These are phyloP conservation scores for Phoenix dactylifera DNA, from an alignment of 176 grass and related monocot species.

Conservation along the genomic window DNA sequence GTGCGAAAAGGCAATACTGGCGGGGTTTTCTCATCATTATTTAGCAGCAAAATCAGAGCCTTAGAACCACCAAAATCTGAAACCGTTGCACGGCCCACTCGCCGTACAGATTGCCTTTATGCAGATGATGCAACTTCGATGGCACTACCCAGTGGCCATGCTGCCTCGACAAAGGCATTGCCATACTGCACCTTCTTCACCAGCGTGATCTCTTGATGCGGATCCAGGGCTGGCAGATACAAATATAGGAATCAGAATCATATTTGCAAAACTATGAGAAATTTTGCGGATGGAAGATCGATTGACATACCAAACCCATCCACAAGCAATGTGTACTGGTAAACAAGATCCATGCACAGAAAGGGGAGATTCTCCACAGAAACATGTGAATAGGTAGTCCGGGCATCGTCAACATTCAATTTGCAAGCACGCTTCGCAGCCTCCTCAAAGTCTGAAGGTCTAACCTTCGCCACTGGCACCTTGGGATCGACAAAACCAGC, in stretches of 20 bases:
- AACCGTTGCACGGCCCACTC: no score
- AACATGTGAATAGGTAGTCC: conserved; percentile 9
- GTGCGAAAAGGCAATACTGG: no score
- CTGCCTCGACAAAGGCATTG: conserved; percentile 19
- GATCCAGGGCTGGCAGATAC: conserved; percentile 21
- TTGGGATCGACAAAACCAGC: conserved; percentile 8
- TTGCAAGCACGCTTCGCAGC: conserved; percentile 15
- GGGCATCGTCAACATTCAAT: conserved; percentile 17
- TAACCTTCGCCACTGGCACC: not conserved
- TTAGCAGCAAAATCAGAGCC: no score
- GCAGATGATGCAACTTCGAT: conserved; percentile 30
- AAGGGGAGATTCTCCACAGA: conserved; percentile 14
- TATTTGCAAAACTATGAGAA: no score
- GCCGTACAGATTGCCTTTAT: not conserved
- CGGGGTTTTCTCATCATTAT: no score
- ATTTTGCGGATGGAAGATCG: no score
- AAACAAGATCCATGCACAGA: conserved; percentile 44
- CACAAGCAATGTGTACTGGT: conserved; percentile 45
- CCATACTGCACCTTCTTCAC: conserved; percentile 35
- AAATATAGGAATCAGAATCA: conserved; percentile 1
- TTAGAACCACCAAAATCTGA: no score
- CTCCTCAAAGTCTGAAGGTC: conserved; percentile 3
- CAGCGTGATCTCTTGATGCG: conserved; percentile 33
- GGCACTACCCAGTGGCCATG: conserved; percentile 42
- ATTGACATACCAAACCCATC: conserved; percentile 36